Conservation (phyloP, 805 yeast genomes). For the Starmera caribaea region DNA sequence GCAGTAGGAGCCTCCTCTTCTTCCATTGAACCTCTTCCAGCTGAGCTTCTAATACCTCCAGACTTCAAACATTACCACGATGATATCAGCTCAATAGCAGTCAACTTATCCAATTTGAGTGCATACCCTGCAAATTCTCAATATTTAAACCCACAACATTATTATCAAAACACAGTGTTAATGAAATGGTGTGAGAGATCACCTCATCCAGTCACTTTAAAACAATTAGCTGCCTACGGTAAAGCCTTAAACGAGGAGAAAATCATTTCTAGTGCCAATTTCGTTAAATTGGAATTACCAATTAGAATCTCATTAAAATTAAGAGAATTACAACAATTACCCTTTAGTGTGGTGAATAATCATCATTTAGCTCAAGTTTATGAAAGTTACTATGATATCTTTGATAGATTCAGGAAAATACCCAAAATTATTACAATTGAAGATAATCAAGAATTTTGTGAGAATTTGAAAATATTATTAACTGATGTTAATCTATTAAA, state of each 20-base stretch:
- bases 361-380: slow-evolving; percentile 81
- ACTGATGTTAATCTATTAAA: slow-evolving; percentile 71
- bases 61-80: slow-evolving; percentile 27
- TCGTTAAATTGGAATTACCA: slow-evolving; percentile 79
- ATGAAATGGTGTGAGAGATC: slow-evolving; percentile 48
- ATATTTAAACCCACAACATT: slow-evolving; percentile 60
- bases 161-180: slow-evolving; percentile 71
- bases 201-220: slow-evolving; percentile 88
- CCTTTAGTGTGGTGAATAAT: slow-evolving; percentile 77
- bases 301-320: slow-evolving; percentile 75
- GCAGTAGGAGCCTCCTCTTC: too few species aligned
- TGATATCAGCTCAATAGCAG: slow-evolving; percentile 21
- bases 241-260: slow-evolving; percentile 67
- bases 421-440: slow-evolving; percentile 58
- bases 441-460: slow-evolving; percentile 70
- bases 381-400: slow-evolving; percentile 81
- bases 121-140: slow-evolving; percentile 33
- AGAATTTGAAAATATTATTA: slow-evolving; percentile 49
- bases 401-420: slow-evolving; percentile 72
- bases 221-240: slow-evolving; percentile 87
- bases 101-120: slow-evolving; percentile 25
- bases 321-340: slow-evolving; percentile 69
- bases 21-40: background rate
- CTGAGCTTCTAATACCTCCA: slow-evolving; percentile 15
- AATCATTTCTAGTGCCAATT: slow-evolving; percentile 75